These are phyloP conservation scores for Tuber umbilicatum DNA, from an alignment of 495 filamentous ascomycete genomes.

Conservation along the genomic window DNA sequence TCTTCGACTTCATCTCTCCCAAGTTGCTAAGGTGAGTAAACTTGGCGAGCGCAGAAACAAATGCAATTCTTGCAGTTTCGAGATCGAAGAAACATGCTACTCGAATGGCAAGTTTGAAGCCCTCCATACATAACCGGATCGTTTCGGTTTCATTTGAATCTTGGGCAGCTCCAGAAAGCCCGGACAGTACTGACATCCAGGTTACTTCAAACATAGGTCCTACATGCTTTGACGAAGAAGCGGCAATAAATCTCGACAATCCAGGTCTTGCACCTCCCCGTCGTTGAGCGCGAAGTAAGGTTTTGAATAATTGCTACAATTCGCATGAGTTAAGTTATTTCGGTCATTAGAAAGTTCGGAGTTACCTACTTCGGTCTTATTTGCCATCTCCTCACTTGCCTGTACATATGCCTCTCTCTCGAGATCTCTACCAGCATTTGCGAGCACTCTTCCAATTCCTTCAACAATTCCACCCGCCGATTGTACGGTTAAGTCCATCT, in stretches of 20 bases:
- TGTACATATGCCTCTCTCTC: constrained; percentile 90
- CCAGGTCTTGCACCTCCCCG: constrained; percentile 64
- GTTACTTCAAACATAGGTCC: constrained; percentile 98
- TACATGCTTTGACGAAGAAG: constrained; percentile 86
- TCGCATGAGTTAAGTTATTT: neutral
- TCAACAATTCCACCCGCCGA: constrained; percentile 66
- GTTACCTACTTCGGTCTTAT: constrained; percentile 56
- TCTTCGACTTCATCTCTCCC: constrained; percentile 91
- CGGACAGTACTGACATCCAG: constrained; percentile 98
- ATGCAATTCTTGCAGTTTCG: constrained; percentile 82
- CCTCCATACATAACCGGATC: constrained; percentile 86
- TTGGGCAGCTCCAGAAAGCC: constrained; percentile 82
- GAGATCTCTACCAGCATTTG: constrained; percentile 81
- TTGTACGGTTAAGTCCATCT: constrained; percentile 59
- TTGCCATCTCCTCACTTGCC: constrained; percentile 90
- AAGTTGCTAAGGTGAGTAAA: constrained; percentile 93
- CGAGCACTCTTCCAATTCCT: constrained; percentile 79
- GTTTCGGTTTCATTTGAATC: constrained; percentile 85
- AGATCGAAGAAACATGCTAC: constrained; percentile 92
- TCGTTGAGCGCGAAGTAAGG: constrained; percentile 75
- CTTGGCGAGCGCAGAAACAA: constrained; percentile 86
- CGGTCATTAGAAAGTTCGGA: neutral
- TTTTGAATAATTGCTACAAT: constrained; percentile 76
- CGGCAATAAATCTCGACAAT: constrained; percentile 74
- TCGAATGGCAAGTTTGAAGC: constrained; percentile 83